Evolutionary conservation across 2,329 filamentous ascomycete genomes (phyloP).

Genomic region (Chaetomiaceae sp.): DNA sequence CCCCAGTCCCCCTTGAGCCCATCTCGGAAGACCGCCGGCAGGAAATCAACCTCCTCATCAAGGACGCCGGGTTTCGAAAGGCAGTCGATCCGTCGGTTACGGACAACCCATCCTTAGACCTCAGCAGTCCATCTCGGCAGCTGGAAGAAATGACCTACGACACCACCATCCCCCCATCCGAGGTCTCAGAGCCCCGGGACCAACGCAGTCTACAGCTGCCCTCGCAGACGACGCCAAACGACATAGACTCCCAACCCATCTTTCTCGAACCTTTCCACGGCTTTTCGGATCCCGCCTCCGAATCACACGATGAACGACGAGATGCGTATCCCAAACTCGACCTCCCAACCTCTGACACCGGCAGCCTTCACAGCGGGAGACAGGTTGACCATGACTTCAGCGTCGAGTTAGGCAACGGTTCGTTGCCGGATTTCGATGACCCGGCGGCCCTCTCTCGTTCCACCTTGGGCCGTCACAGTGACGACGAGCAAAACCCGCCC

Average conservation of each 20-base stretch:
- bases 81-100: constrained; percentile 37
- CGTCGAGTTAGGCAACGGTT: constrained; percentile 32
- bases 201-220: neutral
- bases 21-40: constrained; percentile 32
- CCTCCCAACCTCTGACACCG: constrained; percentile 34
- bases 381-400: constrained; percentile 43
- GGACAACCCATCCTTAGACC: constrained; percentile 15
- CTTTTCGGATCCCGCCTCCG: constrained; percentile 21
- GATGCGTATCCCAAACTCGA: constrained; percentile 31
- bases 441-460: neutral
- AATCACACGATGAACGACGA: constrained; percentile 15
- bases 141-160: constrained; percentile 26
- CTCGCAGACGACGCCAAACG: constrained; percentile 11
- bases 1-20: constrained; percentile 18
- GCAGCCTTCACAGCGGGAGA: constrained; percentile 44
- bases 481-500: neutral
- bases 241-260: constrained; percentile 22
- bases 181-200: constrained; percentile 1
- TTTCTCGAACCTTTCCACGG: constrained; percentile 23
- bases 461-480: neutral
- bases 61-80: constrained; percentile 44
- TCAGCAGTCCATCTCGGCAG: constrained; percentile 32
- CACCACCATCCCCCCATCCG: neutral
- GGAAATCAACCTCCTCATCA: constrained; percentile 42
- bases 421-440: constrained; percentile 23